phyloP scores from a whole-genome alignment of 2,329 filamentous ascomycete genomes.

The Hypomyces rosellus region DNA sequence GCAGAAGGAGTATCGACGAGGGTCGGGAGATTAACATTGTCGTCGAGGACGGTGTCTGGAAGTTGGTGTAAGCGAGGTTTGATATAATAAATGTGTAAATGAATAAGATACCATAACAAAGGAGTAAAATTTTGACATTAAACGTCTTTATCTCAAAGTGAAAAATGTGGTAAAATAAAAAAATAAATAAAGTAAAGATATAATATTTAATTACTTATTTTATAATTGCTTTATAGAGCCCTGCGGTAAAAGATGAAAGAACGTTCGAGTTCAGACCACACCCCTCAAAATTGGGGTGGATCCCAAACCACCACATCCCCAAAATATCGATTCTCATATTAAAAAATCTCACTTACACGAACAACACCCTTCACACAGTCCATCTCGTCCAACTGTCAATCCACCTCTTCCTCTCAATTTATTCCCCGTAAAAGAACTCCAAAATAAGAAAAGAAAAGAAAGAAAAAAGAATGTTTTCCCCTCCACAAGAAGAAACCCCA shows the following conservation, averaged over 20 bases:
- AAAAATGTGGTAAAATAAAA: neutral
- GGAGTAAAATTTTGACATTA: neutral
- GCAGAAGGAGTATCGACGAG: slow-evolving; percentile 78
- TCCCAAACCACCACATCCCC: neutral
- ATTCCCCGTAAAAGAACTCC: neutral
- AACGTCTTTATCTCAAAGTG: neutral
- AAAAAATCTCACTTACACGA: neutral
- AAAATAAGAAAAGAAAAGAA: neutral
- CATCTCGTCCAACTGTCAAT: neutral
- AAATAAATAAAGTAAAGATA: too few species aligned
- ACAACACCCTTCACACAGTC: neutral
- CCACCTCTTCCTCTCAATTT: neutral
- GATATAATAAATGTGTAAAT: slow-evolving; percentile 11
- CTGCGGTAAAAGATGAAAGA: too few species aligned
- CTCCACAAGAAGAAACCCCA: neutral
- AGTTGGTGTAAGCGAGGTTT: slow-evolving; percentile 40
- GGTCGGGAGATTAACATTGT: slow-evolving; percentile 69
- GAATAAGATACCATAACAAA: neutral
- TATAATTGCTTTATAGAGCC: too few species aligned
- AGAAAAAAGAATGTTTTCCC: neutral
- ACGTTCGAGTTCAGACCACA: too few species aligned
- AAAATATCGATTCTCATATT: neutral
- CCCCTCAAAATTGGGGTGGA: neutral
- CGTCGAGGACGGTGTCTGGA: slow-evolving; percentile 60
- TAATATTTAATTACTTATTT: too few species aligned